These are phyloP conservation scores for Phallus indusiatus DNA, from an alignment of 768 basidiomycete species.

Conservation along the genomic window DNA sequence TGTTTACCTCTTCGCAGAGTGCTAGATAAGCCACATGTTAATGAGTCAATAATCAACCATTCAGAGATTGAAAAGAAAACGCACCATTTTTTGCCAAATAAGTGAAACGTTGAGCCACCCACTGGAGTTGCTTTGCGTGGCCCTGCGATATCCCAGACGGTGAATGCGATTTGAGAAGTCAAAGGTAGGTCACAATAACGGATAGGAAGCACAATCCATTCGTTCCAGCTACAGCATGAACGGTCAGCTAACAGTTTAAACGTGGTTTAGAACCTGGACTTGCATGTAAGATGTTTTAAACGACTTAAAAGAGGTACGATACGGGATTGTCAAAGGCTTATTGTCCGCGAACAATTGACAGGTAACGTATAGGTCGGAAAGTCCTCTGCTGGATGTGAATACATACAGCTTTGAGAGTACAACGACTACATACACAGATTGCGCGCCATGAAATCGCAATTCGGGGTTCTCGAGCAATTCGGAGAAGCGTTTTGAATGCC, in stretches of 20 bases:
- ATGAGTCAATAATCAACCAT: not conserved
- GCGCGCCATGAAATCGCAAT: slow-evolving; percentile 72
- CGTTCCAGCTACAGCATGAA: slow-evolving; percentile 68
- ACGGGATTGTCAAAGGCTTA: slow-evolving; percentile 85
- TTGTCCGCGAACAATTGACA: slow-evolving; percentile 90
- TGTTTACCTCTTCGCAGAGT: slow-evolving; percentile 90
- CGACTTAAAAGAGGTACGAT: slow-evolving; percentile 85
- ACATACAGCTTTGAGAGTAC: slow-evolving; percentile 9
- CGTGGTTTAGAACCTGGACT: slow-evolving; percentile 16
- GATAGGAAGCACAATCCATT: slow-evolving; percentile 87
- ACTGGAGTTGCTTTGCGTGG: slow-evolving; percentile 73
- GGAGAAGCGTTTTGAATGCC: slow-evolving; percentile 61
- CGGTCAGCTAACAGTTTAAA: not conserved
- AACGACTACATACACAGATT: slow-evolving; percentile 46
- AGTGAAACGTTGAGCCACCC: slow-evolving; percentile 80
- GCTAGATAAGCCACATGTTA: slow-evolving; percentile 29
- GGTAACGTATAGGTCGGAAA: slow-evolving; percentile 90
- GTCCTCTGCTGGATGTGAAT: slow-evolving; percentile 42
- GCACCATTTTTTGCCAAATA: slow-evolving; percentile 93
- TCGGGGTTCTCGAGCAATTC: slow-evolving; percentile 81
- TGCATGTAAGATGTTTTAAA: slow-evolving; percentile 80
- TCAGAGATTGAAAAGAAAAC: slow-evolving; percentile 13
- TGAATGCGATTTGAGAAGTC: slow-evolving; percentile 83
- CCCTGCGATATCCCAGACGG: slow-evolving; percentile 91
- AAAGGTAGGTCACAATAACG: slow-evolving; percentile 90